Base-by-base conservation (phyloP, 1,284 basidiomycete genomes). In the Sanghuangporus baumii region DNA sequence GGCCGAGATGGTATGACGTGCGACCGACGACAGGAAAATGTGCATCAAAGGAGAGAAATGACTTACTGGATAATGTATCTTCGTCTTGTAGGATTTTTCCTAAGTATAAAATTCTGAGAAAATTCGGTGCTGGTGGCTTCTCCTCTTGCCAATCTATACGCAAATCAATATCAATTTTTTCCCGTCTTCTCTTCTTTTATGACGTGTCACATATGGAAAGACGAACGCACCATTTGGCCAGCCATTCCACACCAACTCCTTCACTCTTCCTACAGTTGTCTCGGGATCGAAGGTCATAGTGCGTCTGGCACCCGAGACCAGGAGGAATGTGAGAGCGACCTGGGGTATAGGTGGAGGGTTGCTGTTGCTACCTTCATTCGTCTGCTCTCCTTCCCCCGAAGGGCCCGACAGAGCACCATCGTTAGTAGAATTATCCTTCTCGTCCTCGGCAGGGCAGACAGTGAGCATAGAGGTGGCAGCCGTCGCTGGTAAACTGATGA, bases 61-160 rank as follows among this genome's bases (percentile, higher is more conserved):
- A 84, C 87, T 70, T 68, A 92, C 90, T 82, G 20, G 79, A 71
- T 47, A 94, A 77, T 3, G 86, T 90, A 61, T 93, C 89, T 52
- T 94, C 91, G 70, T 94, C 92, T 69, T 90, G 86, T 47, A 94
- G 75, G 71, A 94, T 88, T 71, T 87, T 85, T n/a, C 93, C 93
- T 12, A 93, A 78, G 72, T 93, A 86, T 1, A 94, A 76, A 46
- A 95, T 80, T 41, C 92, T 83, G 62, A 94, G 78, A 76, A 87
- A 91, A 4, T 85, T 86, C 0, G 91, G 90, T 8, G 88, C 86
- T 11, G 90, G 88, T 0, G 93, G 92, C 56, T 87, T 85, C 63
- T 89, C 88, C 63, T 86, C 85, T 71, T 86, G 85, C 91, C 91
- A 93, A 63, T 93, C 23, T 23, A 23, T 23, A 23, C 2, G 23